phyloP scores from a whole-genome alignment of 441 rosid species.

The Raphanus hybrid region DNA sequence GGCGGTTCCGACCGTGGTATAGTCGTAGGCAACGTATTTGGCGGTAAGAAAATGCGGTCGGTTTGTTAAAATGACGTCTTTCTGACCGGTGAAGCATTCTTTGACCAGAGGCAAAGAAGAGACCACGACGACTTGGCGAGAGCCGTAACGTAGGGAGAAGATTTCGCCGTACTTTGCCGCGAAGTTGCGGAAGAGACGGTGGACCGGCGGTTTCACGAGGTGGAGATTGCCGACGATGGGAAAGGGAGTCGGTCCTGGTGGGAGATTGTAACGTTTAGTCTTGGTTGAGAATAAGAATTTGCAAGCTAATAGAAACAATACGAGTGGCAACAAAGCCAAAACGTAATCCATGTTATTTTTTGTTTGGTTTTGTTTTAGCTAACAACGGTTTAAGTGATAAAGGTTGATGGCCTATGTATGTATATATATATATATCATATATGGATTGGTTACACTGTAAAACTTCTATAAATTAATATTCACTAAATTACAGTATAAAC shows the following conservation, averaged over 20 bases:
- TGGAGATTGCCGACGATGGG: slow-evolving; percentile 61
- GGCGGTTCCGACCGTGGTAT: slow-evolving; percentile 46
- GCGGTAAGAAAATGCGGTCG: slow-evolving; percentile 48
- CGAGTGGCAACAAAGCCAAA: slow-evolving; percentile 18
- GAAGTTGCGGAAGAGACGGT: slow-evolving; percentile 44
- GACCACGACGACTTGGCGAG: slow-evolving; percentile 42
- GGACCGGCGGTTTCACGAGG: slow-evolving; percentile 60
- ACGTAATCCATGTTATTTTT: slow-evolving; percentile 37
- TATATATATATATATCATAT: not conserved
- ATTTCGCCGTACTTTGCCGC: slow-evolving; percentile 49
- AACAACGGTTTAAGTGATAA: not conserved
- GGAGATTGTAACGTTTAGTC: slow-evolving; percentile 39
- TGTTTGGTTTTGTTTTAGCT: not conserved
- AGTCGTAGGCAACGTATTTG: slow-evolving; percentile 52
- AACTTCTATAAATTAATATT: no score
- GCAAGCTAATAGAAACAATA: slow-evolving; percentile 19
- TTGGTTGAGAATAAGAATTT: slow-evolving; percentile 30
- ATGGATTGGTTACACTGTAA: not conserved
- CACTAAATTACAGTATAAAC: no score
- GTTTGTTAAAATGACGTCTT: slow-evolving; percentile 53
- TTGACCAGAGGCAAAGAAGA: slow-evolving; percentile 51
- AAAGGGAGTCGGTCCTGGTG: slow-evolving; percentile 58
- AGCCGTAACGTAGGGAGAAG: slow-evolving; percentile 53
- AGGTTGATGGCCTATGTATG: not conserved
- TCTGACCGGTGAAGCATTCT: slow-evolving; percentile 53